Evolutionary conservation across 495 filamentous ascomycete genomes (phyloP).

Genomic region (Aspergillus ostianus): DNA sequence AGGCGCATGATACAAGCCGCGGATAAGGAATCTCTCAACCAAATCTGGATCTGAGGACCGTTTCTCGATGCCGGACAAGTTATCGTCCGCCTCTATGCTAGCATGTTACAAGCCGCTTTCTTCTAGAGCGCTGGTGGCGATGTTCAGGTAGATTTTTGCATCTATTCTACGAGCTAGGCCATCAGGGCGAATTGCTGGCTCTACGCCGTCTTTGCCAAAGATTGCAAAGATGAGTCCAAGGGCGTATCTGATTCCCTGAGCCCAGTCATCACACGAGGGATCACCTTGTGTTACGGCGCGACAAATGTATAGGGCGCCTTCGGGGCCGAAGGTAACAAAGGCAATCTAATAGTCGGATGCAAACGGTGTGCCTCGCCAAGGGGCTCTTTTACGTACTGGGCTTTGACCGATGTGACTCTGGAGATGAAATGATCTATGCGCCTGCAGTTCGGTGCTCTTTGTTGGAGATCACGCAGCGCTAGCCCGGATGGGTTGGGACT

Average conservation of each 20-base stretch:
- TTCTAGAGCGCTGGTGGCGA: not conserved
- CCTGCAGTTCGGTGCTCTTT: not conserved
- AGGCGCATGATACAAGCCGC: conserved; percentile 3
- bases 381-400: not conserved
- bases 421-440: conserved; percentile 1
- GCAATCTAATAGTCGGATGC: conserved; percentile 1
- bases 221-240: not conserved
- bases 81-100: conserved; percentile 1
- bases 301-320: not conserved
- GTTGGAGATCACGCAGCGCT: not conserved
- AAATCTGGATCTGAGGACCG: conserved; percentile 2
- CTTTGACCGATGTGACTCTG: not conserved
- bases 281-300: conserved; percentile 2
- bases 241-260: not conserved
- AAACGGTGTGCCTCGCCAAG: not conserved
- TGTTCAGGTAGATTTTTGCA: not conserved
- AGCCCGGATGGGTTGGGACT: conserved; percentile 1
- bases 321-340: conserved; percentile 1
- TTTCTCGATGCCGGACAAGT: not conserved
- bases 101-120: conserved; percentile 1
- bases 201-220: not conserved
- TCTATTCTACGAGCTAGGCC: not conserved
- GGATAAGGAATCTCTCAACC: conserved; percentile 4
- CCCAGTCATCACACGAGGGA: conserved; percentile 2
- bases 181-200: not conserved